Evolutionary conservation across 1,284 basidiomycete genomes (phyloP).

Genomic region (Amylostereum chailletii): DNA sequence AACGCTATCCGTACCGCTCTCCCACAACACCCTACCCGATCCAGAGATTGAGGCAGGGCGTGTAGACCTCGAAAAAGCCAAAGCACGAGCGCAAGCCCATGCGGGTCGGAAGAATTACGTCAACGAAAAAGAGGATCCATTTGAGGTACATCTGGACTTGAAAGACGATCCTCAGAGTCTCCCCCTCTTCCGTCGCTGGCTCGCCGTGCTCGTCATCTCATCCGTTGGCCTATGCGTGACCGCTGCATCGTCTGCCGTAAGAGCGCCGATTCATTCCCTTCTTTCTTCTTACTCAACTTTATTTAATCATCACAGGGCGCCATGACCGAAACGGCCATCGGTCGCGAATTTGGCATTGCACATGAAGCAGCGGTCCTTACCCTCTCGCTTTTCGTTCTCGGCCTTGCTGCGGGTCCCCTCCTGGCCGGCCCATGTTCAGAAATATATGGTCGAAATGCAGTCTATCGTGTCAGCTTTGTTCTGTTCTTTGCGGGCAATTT

Average conservation of each 20-base stretch:
- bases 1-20: too few relatives aligned
- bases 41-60: too few relatives aligned
- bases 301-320: background rate
- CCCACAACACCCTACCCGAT: too few relatives aligned
- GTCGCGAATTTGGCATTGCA: background rate
- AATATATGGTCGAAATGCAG: constrained; percentile 35
- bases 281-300: background rate
- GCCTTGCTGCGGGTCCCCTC: constrained; percentile 5
- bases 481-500: constrained; percentile 38
- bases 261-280: background rate
- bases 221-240: background rate
- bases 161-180: background rate
- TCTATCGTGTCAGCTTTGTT: constrained; percentile 31
- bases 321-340: background rate
- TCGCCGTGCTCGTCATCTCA: background rate
- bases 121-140: background rate
- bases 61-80: too few relatives aligned
- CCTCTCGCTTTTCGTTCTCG: constrained; percentile 5
- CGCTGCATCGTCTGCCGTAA: background rate
- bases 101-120: too few relatives aligned
- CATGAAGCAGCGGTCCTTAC: background rate
- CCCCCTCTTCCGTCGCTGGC: background rate
- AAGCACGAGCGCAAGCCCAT: too few relatives aligned
- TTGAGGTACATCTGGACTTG: background rate
- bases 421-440: constrained; percentile 46